Conservation (phyloP, 2,329 filamentous ascomycete species). For the Phialocephala subalpina region DNA sequence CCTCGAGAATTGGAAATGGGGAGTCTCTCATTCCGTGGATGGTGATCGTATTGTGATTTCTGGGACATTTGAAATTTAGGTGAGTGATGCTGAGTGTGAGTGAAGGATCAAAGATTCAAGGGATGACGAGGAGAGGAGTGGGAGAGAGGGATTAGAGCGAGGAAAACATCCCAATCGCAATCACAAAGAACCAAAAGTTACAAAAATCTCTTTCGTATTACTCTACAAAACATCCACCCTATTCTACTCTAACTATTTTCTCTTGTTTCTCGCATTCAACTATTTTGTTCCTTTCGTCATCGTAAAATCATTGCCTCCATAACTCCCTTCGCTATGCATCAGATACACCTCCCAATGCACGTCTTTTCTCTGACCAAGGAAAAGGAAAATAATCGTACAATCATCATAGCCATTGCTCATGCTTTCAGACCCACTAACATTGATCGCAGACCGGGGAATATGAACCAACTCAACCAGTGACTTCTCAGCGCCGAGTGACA, state of each 20-base stretch:
- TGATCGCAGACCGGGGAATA: no score
- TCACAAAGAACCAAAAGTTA: not conserved
- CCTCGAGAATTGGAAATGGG: no score
- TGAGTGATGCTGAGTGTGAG: no score
- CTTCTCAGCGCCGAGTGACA: not conserved
- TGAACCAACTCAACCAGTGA: not conserved
- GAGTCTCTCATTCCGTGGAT: no score
- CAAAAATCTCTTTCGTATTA: not conserved
- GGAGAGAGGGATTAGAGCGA: not conserved
- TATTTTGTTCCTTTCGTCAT: not conserved
- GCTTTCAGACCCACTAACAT: no score
- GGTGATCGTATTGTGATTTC: no score
- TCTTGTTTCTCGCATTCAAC: not conserved
- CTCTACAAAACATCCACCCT: not conserved
- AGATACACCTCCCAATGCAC: no score
- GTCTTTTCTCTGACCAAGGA: no score
- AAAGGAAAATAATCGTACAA: not conserved
- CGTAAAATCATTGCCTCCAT: not conserved
- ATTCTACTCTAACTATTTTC: not conserved
- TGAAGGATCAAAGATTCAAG: no score
- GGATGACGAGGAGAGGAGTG: no score
- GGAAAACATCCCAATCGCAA: not conserved
- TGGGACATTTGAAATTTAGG: no score
- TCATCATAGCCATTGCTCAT: not conserved
- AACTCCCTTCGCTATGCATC: not conserved